A percentile compares a stretch with the other conserved stretches of the same genome.
Evolutionary conservation across 768 basidiomycete genomes (phyloP).

Genomic region (Termitomyces sp.): DNA sequence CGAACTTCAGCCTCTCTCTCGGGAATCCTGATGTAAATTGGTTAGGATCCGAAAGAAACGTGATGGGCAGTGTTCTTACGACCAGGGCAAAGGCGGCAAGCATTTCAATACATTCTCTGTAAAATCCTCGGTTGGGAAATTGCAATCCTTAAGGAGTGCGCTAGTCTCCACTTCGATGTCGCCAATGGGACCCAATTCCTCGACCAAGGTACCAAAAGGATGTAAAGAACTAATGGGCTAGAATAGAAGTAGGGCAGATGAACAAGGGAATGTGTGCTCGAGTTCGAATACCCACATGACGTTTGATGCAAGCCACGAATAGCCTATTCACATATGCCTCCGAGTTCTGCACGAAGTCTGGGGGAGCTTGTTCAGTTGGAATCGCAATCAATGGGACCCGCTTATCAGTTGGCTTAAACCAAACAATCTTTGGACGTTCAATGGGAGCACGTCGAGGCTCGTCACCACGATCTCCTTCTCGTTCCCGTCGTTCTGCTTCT

Average conservation of each 20-base stretch:
- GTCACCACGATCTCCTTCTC: conserved; percentile 89
- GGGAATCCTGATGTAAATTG: conserved; percentile 55
- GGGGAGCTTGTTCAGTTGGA: conserved; percentile 96
- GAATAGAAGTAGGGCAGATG: conserved; percentile 25
- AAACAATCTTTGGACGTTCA: conserved; percentile 97
- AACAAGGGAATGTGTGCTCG: conserved; percentile 7
- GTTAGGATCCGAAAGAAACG: conserved; percentile 8
- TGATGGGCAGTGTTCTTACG: conserved; percentile 42
- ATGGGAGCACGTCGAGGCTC: conserved; percentile 75
- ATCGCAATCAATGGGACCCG: conserved; percentile 98
- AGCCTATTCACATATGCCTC: conserved; percentile 87
- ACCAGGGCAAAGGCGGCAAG: conserved; percentile 93
- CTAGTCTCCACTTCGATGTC: conserved; percentile 98
- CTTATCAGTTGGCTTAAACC: conserved; percentile 99
- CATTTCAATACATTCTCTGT: conserved; percentile 94
- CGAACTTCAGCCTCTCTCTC: conserved; percentile 86
- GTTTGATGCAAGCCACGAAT: conserved; percentile 98
- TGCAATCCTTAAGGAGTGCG: conserved; percentile 96
- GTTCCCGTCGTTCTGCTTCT: conserved; percentile 94
- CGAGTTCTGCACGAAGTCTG: conserved; percentile 92
- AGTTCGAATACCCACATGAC: conserved; percentile 65
- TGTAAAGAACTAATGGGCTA: conserved; percentile 94
- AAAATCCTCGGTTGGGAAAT: conserved; percentile 98
- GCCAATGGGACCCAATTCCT: conserved; percentile 98
- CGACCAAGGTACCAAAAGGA: conserved; percentile 97